These are phyloP conservation scores for Botrytis paeoniae DNA, from an alignment of 2,329 filamentous ascomycete genomes.

Conservation along the genomic window DNA sequence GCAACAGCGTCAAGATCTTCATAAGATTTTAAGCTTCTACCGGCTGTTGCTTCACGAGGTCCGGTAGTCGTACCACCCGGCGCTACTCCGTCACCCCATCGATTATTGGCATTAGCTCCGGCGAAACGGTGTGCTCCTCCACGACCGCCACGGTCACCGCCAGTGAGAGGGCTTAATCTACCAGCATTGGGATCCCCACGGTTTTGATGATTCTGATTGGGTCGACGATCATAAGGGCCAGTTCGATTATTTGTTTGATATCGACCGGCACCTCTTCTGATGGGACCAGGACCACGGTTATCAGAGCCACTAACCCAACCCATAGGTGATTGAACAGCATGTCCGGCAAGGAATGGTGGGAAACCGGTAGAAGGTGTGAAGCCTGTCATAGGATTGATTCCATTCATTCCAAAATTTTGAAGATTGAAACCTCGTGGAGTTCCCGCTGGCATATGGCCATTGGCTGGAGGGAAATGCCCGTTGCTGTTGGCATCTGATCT, in stretches of 20 bases:
- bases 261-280: conserved; percentile 64
- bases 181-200: conserved; percentile 47
- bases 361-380: conserved; percentile 51
- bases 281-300: conserved; percentile 60
- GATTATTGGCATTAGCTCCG: conserved; percentile 48
- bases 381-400: conserved; percentile 55
- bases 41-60: conserved; percentile 86
- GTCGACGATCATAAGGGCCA: conserved; percentile 73
- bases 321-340: conserved; percentile 40
- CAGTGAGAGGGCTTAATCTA: conserved; percentile 44
- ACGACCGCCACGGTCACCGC: conserved; percentile 34
- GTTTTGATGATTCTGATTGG: conserved; percentile 48
- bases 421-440: conserved; percentile 92
- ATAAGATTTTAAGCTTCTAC: conserved; percentile 91
- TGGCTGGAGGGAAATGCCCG: conserved; percentile 84
- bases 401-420: conserved; percentile 63
- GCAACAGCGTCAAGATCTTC: conserved; percentile 91
- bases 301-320: conserved; percentile 49
- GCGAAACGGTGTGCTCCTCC: conserved; percentile 48
- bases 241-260: conserved; percentile 58
- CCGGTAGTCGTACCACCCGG: conserved; percentile 76
- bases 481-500: conserved; percentile 93
- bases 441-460: conserved; percentile 71
- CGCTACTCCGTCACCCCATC: conserved; percentile 67
- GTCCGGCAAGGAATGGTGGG: conserved; percentile 54